phyloP scores from a whole-genome alignment of 352 stramenopile genomes.

The Globisporangium mamillatum region DNA sequence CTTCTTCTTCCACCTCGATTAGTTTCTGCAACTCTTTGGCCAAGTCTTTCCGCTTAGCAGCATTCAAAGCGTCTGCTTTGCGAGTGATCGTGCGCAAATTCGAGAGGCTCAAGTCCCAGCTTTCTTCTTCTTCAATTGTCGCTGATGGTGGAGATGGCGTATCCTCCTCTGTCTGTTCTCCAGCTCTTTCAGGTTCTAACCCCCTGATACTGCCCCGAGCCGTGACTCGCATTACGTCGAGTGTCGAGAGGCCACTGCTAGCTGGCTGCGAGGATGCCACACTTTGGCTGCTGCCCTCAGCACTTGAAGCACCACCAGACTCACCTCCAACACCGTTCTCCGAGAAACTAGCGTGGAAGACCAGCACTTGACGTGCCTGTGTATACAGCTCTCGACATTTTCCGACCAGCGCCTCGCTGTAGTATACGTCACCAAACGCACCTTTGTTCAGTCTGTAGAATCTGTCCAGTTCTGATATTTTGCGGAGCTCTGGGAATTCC shows the following conservation, averaged over 20 bases:
- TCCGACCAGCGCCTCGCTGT: slow-evolving; percentile 25
- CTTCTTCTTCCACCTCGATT: slow-evolving; percentile 24
- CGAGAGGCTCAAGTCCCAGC: slow-evolving; percentile 35
- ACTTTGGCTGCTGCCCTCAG: not conserved
- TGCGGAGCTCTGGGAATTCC: slow-evolving; percentile 33
- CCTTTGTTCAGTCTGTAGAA: slow-evolving; percentile 13
- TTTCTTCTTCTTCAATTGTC: not conserved
- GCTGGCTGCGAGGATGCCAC: not conserved
- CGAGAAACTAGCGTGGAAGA: not conserved
- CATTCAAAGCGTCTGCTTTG: slow-evolving; percentile 26
- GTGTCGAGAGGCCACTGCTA: not conserved
- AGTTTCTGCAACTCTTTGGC: slow-evolving; percentile 20
- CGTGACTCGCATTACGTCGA: not conserved
- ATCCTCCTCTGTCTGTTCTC: not conserved
- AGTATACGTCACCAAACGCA: slow-evolving; percentile 38
- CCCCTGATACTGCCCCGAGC: not conserved
- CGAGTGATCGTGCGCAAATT: slow-evolving; percentile 26
- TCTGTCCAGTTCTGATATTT: not conserved
- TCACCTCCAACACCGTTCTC: slow-evolving; percentile 6
- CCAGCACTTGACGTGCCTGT: slow-evolving; percentile 21
- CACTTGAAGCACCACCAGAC: not conserved
- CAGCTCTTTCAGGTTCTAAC: not conserved
- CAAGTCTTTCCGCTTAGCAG: slow-evolving; percentile 18
- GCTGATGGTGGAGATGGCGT: not conserved
- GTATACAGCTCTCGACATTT: slow-evolving; percentile 27